phyloP scores from a whole-genome alignment of 192 early-diverging fungal species.

The Linnemannia elongata region DNA sequence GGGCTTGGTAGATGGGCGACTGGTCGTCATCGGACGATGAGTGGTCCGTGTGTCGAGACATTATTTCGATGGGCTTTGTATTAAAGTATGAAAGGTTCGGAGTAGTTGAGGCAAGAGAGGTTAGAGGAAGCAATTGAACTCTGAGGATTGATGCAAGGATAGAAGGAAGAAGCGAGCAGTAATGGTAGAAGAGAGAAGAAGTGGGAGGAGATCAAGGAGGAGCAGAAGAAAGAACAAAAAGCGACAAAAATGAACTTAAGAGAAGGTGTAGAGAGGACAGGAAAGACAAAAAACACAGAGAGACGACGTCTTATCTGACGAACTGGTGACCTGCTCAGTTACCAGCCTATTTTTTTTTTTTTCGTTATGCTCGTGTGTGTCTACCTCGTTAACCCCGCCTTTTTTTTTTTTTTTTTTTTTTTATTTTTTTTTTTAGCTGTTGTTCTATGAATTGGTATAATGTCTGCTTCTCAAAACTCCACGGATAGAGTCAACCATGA shows the following conservation, averaged over 20 bases:
- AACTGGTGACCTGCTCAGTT: not conserved
- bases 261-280: not conserved
- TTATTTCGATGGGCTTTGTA: not conserved
- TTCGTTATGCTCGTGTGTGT: not conserved
- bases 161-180: too few species aligned
- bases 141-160: too few species aligned
- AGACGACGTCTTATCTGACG: not conserved
- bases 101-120: too few species aligned
- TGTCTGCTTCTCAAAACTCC: not conserved
- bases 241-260: not conserved
- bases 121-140: too few species aligned
- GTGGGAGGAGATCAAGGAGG: not conserved
- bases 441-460: not conserved
- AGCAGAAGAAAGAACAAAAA: not conserved
- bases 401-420: not conserved
- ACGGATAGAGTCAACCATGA: not conserved
- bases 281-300: not conserved
- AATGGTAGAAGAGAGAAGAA: too few species aligned
- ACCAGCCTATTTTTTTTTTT: not conserved
- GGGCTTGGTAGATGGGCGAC: slow-evolving; percentile 3
- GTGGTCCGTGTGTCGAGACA: slow-evolving; percentile 6
- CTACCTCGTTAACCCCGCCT: not conserved
- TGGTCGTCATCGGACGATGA: not conserved
- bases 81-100: not conserved
- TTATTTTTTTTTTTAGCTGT: not conserved